phyloP scores from a whole-genome alignment of 73 alveolate genomes.

The Uronychia setigera region DNA sequence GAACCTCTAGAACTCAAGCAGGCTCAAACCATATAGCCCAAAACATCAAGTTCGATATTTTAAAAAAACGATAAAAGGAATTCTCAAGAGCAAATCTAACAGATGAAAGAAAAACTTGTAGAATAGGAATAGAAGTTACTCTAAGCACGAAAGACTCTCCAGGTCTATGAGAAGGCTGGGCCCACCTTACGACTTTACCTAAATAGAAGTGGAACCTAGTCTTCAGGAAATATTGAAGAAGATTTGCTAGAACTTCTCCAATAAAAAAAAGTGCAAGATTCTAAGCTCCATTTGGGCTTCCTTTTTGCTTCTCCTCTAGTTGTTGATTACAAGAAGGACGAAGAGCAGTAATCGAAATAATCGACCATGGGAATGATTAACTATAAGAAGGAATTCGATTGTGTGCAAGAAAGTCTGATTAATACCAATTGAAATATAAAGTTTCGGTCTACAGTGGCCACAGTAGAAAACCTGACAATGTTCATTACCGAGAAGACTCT shows the following conservation, averaged over 20 bases:
- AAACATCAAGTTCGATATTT: too few species aligned
- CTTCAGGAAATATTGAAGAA: too few species aligned
- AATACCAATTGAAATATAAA: slow-evolving; percentile 10
- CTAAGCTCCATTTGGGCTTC: slow-evolving; percentile 46
- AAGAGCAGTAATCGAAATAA: background rate
- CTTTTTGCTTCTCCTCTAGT: slow-evolving; percentile 45
- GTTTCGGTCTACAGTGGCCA: slow-evolving; percentile 43
- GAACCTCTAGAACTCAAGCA: too few species aligned
- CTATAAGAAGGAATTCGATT: slow-evolving; percentile 17
- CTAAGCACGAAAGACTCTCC: too few species aligned
- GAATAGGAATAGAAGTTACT: too few species aligned
- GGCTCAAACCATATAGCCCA: too few species aligned
- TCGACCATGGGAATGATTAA: background rate
- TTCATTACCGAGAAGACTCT: slow-evolving; percentile 32
- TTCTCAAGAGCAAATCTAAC: too few species aligned
- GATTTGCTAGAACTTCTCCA: background rate
- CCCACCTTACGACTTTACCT: too few species aligned
- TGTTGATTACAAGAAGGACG: slow-evolving; percentile 29
- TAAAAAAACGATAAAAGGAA: too few species aligned
- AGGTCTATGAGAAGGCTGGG: too few species aligned
- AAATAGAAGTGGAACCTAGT: too few species aligned
- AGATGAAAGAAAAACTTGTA: too few species aligned
- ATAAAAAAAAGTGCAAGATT: background rate
- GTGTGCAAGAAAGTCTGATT: background rate
- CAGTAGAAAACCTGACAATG: slow-evolving; percentile 38